Base-by-base conservation (phyloP, 345 rosid genomes). In the Pseudoturritis turrita region DNA sequence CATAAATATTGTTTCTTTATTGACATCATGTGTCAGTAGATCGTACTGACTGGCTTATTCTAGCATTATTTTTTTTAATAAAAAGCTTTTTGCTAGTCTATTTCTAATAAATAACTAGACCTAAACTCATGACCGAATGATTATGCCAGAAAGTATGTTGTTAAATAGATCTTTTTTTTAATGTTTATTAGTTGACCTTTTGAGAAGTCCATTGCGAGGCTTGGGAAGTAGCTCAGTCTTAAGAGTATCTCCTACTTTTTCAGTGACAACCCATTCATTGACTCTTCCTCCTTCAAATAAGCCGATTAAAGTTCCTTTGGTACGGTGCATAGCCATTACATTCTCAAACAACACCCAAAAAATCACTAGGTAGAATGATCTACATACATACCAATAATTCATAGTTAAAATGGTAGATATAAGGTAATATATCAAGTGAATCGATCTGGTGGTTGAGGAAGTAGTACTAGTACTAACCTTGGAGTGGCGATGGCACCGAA, bases 301-400 rank as follows among this genome's bases (percentile, higher is more conserved):
- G 18, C 75, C 75, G 22, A 89, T 85, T 8, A 77, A 57, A 18
- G 86, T 81, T 17, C 86, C 88, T 55, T 82, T 85, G 10, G 86
- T 81, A 14, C 88, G 75, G 62, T 85, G 86, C 54, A 83, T 68
- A 13, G 88, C 80, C 86, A 85, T 85, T 6, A 81, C 86, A 41
- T 82, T 82, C 66, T 85, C 87, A n/a, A 81, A 83, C 6, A 81
- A 55, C 21, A 83, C 70, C 89, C 87, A 85, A 29, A 81, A 83
- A 11, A 80, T n/a, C 62, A 83, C 6, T 11, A 85, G 65, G 60
- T 85, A 86, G 33, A 85, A 33, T 26, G 89, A 85, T 71, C 89
- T 83, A 78, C 71, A 77, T 26, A 58, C 12, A 5, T 12, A 36
- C 18, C 25, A 8, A 39, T 22, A 28, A 36, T 22, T 58, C 35